Evolutionary conservation across 441 rosid genomes (phyloP).

Genomic region (Gossypium aridum): DNA sequence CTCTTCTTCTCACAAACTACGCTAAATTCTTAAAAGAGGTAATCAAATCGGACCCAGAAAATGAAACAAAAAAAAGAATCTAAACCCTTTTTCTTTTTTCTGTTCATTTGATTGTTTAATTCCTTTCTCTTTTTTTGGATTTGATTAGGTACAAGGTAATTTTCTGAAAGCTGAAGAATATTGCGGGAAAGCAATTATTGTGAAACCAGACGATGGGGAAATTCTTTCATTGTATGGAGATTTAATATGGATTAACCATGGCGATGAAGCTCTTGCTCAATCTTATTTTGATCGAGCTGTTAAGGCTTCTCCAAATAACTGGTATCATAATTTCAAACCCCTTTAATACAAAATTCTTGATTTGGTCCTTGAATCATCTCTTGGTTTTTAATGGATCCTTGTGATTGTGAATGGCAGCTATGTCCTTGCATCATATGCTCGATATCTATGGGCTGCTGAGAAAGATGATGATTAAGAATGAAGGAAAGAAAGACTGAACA

Average conservation of each 20-base stretch:
- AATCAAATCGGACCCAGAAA: not conserved
- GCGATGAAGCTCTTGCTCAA: slow-evolving; percentile 51
- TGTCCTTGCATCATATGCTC: slow-evolving; percentile 68
- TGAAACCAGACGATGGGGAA: slow-evolving; percentile 45
- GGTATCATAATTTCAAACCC: slow-evolving; percentile 24
- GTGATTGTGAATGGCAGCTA: slow-evolving; percentile 31
- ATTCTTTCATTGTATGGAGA: slow-evolving; percentile 57
- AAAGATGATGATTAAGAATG: slow-evolving; percentile 35
- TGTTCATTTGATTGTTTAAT: not conserved
- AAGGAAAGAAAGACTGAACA: slow-evolving; percentile 10
- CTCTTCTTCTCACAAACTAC: slow-evolving; percentile 61
- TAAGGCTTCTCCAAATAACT: slow-evolving; percentile 55
- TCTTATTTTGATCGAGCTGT: slow-evolving; percentile 64
- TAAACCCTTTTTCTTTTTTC: too few relatives aligned
- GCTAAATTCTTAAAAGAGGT: slow-evolving; percentile 78
- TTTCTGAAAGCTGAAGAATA: slow-evolving; percentile 51
- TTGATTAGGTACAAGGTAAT: slow-evolving; percentile 43
- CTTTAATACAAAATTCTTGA: not conserved
- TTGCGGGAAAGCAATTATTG: slow-evolving; percentile 56
- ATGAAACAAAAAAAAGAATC: too few relatives aligned
- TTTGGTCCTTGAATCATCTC: not conserved
- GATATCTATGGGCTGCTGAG: slow-evolving; percentile 56
- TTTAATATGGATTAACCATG: slow-evolving; percentile 56
- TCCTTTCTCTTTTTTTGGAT: not conserved
- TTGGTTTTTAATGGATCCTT: not conserved